Base-by-base conservation (phyloP, 352 stramenopile genomes). In the Blastocystis sp. region DNA sequence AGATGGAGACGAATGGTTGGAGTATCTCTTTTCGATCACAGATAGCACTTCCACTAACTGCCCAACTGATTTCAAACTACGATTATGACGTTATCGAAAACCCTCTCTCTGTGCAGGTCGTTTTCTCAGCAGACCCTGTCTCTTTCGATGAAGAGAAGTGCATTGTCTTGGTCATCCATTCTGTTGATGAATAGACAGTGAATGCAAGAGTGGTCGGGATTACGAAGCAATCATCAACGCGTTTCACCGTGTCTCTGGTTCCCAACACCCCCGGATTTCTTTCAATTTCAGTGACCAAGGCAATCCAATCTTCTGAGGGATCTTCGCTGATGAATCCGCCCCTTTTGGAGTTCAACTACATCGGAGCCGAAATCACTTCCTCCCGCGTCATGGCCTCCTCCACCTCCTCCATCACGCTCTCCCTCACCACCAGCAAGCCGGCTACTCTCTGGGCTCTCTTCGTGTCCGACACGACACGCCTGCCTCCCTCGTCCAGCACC, bases 261-360 rank as follows among this genome's bases (percentile, higher is more conserved):
- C 74, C 74, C 21, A 52, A n/a, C 1, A 52, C n/a, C 17, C 57
- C 74, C 19, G 74, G 74, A 2, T 84, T 84, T 69, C 14, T 84
- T 21, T 84, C 74, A 6, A 43, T 84, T 14, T 69, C 74, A 1
- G n/a, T 84, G 42, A 24, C 74, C 74, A 84, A 84, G 48, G 40
- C 74, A 2, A 42, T 84, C 57, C 54, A 38, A 10, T 84, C 74
- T 24, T 24, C 57, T 21, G 65, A 54, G 17, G 74, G 74, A 4
- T 24, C 54, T 17, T 69, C 74, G 6, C 60, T 84, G 19, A 70
- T 84, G 0, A 69, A 84, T 84, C 74, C 74, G 34, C 74, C 74
- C 1, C 68, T 59, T 7, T n/a, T 84, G 52, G 74, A 84, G 24
- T 84, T 84, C 74, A 84, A 68, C 60, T 84, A 84, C 45, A 14